Evolutionary conservation across 192 early-diverging fungal species (phyloP).

Genomic region (Gamsiella multidivaricata): DNA sequence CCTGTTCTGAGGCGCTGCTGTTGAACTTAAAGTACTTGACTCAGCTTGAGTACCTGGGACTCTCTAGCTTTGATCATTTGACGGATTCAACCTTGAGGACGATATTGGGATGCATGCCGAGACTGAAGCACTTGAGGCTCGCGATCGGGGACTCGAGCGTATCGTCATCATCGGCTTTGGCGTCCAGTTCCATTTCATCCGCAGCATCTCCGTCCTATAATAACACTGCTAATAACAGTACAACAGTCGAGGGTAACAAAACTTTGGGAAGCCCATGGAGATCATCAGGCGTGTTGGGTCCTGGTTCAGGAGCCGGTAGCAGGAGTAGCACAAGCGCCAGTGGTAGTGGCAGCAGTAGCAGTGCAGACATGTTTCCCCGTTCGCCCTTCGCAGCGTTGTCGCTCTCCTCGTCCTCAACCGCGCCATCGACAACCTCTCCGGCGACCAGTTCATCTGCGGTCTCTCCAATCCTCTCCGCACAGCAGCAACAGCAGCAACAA

Average conservation of each 20-base stretch:
- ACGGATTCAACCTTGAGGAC: slow-evolving; percentile 45
- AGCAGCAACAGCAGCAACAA: neutral
- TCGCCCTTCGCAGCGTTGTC: slow-evolving; percentile 27
- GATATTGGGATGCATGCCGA: slow-evolving; percentile 46
- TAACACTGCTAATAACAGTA: neutral
- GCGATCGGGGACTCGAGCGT: slow-evolving; percentile 38
- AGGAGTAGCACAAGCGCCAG: neutral
- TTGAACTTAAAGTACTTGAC: slow-evolving; percentile 42
- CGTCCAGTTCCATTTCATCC: neutral
- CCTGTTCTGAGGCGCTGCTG: slow-evolving; percentile 26
- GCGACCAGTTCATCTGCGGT: neutral
- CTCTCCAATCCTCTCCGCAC: neutral
- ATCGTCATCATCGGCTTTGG: slow-evolving; percentile 1
- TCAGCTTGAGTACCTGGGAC: slow-evolving; percentile 36
- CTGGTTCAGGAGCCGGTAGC: neutral
- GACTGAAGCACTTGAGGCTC: slow-evolving; percentile 32
- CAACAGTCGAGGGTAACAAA: too few relatives aligned
- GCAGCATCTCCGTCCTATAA: neutral
- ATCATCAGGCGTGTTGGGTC: neutral
- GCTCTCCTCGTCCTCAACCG: neutral
- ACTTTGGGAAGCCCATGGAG: too few relatives aligned
- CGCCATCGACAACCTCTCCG: slow-evolving; percentile 8
- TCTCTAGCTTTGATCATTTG: slow-evolving; percentile 52
- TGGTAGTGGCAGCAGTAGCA: neutral
- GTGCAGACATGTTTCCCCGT: neutral